Conservation (phyloP, 495 filamentous ascomycete species). For the Friedmanniomyces endolithicus region DNA sequence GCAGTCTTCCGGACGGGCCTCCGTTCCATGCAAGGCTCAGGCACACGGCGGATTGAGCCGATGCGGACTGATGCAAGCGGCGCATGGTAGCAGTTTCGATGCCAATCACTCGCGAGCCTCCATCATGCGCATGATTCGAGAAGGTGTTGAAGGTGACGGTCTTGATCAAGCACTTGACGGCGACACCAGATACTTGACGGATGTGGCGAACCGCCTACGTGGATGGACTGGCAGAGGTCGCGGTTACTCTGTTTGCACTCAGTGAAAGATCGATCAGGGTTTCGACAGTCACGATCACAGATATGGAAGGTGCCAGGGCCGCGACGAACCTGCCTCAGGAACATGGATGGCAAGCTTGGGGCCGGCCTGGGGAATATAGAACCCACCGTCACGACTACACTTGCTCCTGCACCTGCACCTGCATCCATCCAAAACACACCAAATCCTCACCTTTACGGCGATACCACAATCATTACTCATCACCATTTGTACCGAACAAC, state of each 20-base stretch:
- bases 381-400: too few species aligned
- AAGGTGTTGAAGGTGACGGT: slow-evolving; percentile 7
- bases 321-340: neutral
- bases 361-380: too few species aligned
- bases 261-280: neutral
- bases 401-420: too few species aligned
- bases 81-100: slow-evolving; percentile 8
- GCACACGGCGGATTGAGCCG: neutral
- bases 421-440: too few species aligned
- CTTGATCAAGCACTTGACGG: neutral
- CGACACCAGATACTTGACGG: slow-evolving; percentile 8
- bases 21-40: slow-evolving; percentile 4
- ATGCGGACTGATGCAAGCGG: slow-evolving; percentile 14
- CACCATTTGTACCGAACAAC: too few species aligned
- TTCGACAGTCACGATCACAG: neutral
- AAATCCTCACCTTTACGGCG: too few species aligned
- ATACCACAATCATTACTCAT: too few species aligned
- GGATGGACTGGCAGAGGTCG: slow-evolving; percentile 7
- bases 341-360: neutral
- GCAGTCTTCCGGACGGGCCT: slow-evolving; percentile 5
- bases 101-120: neutral
- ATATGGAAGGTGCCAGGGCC: neutral
- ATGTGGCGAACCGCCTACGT: slow-evolving; percentile 11
- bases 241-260: neutral
- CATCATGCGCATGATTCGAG: slow-evolving; percentile 12